Conservation (phyloP, 352 stramenopile genomes). For the Paralagenidium karlingii region DNA sequence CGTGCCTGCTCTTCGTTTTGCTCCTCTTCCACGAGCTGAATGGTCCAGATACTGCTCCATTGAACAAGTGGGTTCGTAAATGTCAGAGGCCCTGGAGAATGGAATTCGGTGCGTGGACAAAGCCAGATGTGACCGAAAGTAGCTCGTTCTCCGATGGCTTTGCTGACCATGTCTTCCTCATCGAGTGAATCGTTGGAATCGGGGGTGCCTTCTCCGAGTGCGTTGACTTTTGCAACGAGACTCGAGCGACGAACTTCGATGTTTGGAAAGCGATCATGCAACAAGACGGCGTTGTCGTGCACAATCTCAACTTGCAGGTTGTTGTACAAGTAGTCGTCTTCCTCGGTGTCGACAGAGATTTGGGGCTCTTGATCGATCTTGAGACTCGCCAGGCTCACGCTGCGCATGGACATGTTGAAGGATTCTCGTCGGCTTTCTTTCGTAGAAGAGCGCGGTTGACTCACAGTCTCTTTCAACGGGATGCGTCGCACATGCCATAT, state of each 20-base stretch:
- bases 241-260: constrained; percentile 1
- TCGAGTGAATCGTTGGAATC: neutral
- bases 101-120: too few species aligned
- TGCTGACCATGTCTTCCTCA: too few species aligned
- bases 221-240: neutral
- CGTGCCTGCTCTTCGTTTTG: too few species aligned
- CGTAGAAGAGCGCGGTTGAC: constrained; percentile 8
- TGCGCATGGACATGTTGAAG: too few species aligned
- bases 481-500: constrained; percentile 1
- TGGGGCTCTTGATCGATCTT: neutral
- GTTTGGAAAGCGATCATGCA: constrained; percentile 6
- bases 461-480: constrained; percentile 1
- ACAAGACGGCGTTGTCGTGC: constrained; percentile 10
- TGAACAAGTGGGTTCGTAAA: too few species aligned
- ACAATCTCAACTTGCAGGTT: constrained; percentile 5
- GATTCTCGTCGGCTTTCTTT: too few species aligned
- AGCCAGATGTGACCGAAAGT: too few species aligned
- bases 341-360: neutral
- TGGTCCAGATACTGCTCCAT: too few species aligned
- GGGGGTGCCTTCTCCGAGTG: neutral
- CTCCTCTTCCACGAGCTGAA: too few species aligned
- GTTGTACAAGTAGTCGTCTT: constrained; percentile 5
- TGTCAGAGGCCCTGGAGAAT: too few species aligned
- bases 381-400: too few species aligned
- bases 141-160: too few species aligned